Conservation (phyloP, 352 stramenopile genomes). For the Globisporangium abappressorium region DNA sequence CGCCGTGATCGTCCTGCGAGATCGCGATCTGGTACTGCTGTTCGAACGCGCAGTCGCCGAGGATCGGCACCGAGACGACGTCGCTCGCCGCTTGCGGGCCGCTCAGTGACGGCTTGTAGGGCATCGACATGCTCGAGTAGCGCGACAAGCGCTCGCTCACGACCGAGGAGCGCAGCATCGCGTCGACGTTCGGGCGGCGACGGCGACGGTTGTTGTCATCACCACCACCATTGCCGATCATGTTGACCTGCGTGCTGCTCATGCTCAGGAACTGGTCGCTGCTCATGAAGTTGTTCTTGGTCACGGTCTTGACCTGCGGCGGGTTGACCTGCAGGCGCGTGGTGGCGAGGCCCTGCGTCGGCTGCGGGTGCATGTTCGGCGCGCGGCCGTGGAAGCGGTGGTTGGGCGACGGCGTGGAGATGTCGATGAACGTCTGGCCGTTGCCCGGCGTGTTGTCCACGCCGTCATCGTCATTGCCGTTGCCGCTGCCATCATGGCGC, state of each 20-base stretch:
- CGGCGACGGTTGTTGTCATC: constrained; percentile 37
- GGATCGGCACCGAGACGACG: constrained; percentile 57
- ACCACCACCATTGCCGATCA: constrained; percentile 21
- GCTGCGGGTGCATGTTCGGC: constrained; percentile 15
- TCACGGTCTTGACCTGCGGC: constrained; percentile 27
- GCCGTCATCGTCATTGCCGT: constrained; percentile 16
- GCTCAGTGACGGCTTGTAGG: constrained; percentile 46
- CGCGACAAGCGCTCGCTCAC: constrained; percentile 50
- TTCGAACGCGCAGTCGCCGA: constrained; percentile 67
- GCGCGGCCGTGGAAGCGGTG: constrained; percentile 17
- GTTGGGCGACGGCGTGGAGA: constrained; percentile 58
- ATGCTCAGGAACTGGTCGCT: constrained; percentile 53
- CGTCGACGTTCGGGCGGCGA: constrained; percentile 56
- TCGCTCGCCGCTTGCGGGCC: constrained; percentile 33
- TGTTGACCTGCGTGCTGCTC: constrained; percentile 26
- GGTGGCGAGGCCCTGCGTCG: constrained; percentile 4
- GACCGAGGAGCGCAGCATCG: constrained; percentile 65
- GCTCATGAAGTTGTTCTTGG: constrained; percentile 59
- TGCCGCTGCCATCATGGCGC: neutral
- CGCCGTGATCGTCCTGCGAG: constrained; percentile 43
- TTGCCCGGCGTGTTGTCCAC: constrained; percentile 53
- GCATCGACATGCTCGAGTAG: constrained; percentile 42
- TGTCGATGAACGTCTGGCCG: constrained; percentile 59
- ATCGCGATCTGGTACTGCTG: constrained; percentile 66
- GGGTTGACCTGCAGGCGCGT: constrained; percentile 17